A percentile compares a stretch with the other conserved stretches of the same genome.
Evolutionary conservation across 805 yeast genomes (phyloP).

Genomic region (Candida pini): DNA sequence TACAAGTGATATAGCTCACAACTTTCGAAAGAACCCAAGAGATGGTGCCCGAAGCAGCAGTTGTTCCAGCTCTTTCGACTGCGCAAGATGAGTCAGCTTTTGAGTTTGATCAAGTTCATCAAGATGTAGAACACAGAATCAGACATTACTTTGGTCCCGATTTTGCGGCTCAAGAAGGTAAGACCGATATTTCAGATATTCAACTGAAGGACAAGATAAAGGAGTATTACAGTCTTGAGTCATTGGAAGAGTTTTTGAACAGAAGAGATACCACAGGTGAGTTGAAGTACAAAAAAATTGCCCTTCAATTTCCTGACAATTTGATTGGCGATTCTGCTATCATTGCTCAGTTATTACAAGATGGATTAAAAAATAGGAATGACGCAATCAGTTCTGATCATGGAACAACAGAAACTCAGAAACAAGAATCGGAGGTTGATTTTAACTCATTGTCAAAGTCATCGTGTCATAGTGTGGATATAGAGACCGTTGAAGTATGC

Average conservation of each 20-base stretch:
- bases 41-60: conserved; percentile 18
- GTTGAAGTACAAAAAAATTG: conserved; percentile 43
- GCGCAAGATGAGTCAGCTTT: conserved; percentile 60
- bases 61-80: conserved; percentile 73
- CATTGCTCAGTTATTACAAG: conserved; percentile 52
- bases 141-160: conserved; percentile 26
- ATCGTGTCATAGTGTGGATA: conserved; percentile 12
- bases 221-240: conserved; percentile 48
- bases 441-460: conserved; percentile 7
- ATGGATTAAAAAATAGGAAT: conserved; percentile 20
- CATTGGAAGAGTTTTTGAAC: conserved; percentile 17
- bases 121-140: conserved; percentile 5
- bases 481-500: conserved; percentile 20
- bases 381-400: conserved; percentile 8
- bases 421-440: conserved; percentile 3
- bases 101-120: conserved; percentile 37
- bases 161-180: conserved; percentile 20
- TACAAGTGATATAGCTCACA: too few species aligned
- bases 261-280: conserved; percentile 24
- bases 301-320: conserved; percentile 87
- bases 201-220: conserved; percentile 32
- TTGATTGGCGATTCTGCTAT: conserved; percentile 74
- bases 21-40: too few species aligned
- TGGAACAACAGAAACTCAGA: not conserved
- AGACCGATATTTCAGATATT: conserved; percentile 13